These are phyloP conservation scores for Botrytis hyacinthi DNA, from an alignment of 2,329 filamentous ascomycete genomes.

Conservation along the genomic window DNA sequence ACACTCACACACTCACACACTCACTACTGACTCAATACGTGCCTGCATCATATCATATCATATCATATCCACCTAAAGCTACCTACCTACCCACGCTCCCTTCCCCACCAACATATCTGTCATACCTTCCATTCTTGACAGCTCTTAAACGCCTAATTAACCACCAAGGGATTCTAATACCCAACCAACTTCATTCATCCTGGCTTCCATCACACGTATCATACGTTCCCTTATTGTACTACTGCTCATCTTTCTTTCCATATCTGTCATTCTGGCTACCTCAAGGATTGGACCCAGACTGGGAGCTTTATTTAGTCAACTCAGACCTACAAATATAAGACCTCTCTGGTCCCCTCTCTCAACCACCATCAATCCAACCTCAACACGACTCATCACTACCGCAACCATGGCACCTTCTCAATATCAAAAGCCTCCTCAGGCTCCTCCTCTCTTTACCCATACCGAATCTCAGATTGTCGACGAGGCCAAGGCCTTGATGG, in stretches of 20 bases:
- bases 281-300: slow-evolving; percentile 50
- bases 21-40: neutral
- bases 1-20: too few species aligned
- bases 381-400: slow-evolving; percentile 41
- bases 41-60: neutral
- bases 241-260: slow-evolving; percentile 55
- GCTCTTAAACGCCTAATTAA: neutral
- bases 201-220: slow-evolving; percentile 24
- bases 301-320: slow-evolving; percentile 54
- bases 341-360: slow-evolving; percentile 15
- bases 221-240: slow-evolving; percentile 48
- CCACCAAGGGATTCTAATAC: neutral
- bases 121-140: slow-evolving; percentile 8
- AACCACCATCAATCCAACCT: slow-evolving; percentile 6
- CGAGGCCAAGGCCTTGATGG: slow-evolving; percentile 65
- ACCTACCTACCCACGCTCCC: neutral
- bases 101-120: neutral
- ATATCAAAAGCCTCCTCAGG: slow-evolving; percentile 73
- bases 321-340: slow-evolving; percentile 42
- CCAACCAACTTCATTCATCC: slow-evolving; percentile 2
- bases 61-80: neutral
- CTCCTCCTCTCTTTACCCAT: slow-evolving; percentile 73
- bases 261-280: slow-evolving; percentile 64
- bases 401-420: slow-evolving; percentile 63
- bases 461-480: slow-evolving; percentile 66